Conservation (phyloP, 495 filamentous ascomycete species). For the Penicillium canariense region DNA sequence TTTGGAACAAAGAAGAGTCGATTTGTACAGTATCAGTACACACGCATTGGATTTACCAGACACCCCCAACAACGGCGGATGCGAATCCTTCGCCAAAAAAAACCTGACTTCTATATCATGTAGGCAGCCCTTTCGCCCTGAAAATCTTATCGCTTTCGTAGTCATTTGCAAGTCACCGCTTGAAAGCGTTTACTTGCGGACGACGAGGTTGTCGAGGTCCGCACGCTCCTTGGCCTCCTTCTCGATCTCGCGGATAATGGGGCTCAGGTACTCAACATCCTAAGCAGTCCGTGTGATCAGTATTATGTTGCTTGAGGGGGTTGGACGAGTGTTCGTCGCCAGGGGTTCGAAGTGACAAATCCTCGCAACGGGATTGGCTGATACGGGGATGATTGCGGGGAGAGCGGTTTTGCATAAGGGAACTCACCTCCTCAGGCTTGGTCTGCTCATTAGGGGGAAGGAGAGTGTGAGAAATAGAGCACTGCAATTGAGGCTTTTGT, state of each 20-base stretch:
- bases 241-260: conserved; percentile 80
- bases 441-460: conserved; percentile 82
- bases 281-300: conserved; percentile 37
- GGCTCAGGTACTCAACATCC: conserved; percentile 75
- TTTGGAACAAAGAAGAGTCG: conserved; percentile 34
- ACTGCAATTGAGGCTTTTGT: conserved; percentile 46
- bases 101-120: conserved; percentile 32
- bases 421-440: conserved; percentile 65
- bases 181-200: conserved; percentile 48
- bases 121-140: conserved; percentile 25
- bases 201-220: conserved; percentile 77
- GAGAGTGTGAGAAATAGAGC: conserved; percentile 79
- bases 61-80: conserved; percentile 17
- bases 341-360: conserved; percentile 38
- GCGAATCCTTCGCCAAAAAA: conserved; percentile 23
- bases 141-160: conserved; percentile 22
- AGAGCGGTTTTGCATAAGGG: conserved; percentile 18
- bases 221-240: conserved; percentile 76
- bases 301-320: conserved; percentile 1
- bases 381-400: conserved; percentile 30
- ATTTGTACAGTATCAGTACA: conserved; percentile 56
- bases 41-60: conserved; percentile 24
- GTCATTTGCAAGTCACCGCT: conserved; percentile 14
- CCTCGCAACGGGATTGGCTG: conserved; percentile 43
- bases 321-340: conserved; percentile 11